Percentiles rank a stretch among this genome's conserved stretches.
phyloP scores from a whole-genome alignment of 2,329 filamentous ascomycete genomes.

The Diaporthe velutina region DNA sequence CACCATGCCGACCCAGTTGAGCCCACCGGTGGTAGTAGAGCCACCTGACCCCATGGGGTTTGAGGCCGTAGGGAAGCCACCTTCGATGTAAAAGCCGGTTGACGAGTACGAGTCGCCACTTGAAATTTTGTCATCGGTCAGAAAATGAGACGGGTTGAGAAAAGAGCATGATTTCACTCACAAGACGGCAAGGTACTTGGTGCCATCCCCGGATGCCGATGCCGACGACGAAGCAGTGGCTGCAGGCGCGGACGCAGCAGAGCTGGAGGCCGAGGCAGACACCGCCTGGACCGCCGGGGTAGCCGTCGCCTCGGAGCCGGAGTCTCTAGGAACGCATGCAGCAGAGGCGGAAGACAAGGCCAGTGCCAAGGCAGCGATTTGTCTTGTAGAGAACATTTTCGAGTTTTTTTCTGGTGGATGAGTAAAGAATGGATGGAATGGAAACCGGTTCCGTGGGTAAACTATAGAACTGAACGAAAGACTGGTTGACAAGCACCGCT shows the following conservation, averaged over 20 bases:
- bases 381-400: slow-evolving; percentile 35
- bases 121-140: not conserved
- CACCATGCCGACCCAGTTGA: slow-evolving; percentile 40
- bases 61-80: slow-evolving; percentile 35
- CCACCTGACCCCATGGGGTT: slow-evolving; percentile 31
- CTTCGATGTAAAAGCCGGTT: slow-evolving; percentile 39
- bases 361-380: slow-evolving; percentile 31
- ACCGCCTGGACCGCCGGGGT: slow-evolving; percentile 9
- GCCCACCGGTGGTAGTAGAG: slow-evolving; percentile 34
- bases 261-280: slow-evolving; percentile 9
- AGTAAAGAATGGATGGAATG: slow-evolving; percentile 20
- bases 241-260: slow-evolving; percentile 9
- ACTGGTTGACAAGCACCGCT: not conserved
- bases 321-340: slow-evolving; percentile 32
- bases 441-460: slow-evolving; percentile 25
- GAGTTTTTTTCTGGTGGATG: not conserved
- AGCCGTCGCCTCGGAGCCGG: slow-evolving; percentile 22
- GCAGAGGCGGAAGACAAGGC: slow-evolving; percentile 32
- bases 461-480: slow-evolving; percentile 1
- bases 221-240: slow-evolving; percentile 22
- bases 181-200: slow-evolving; percentile 39
- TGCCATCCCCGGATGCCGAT: slow-evolving; percentile 22
- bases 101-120: slow-evolving; percentile 40
- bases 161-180: not conserved
- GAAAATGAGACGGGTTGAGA: not conserved